These are phyloP conservation scores for Aspergillus unguis DNA, from an alignment of 2,329 filamentous ascomycete genomes.

Conservation along the genomic window DNA sequence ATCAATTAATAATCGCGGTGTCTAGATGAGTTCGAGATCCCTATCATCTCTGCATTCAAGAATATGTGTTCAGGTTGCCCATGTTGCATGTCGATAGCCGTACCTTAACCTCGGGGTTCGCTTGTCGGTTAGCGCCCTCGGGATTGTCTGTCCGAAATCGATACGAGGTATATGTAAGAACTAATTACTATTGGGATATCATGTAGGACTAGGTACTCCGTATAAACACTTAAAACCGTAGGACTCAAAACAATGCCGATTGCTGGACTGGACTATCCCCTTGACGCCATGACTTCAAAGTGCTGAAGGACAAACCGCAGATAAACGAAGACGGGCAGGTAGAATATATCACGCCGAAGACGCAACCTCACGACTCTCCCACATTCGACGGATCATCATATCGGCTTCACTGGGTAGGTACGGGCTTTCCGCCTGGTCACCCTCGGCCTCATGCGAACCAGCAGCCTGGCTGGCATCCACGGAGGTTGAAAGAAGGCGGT, in stretches of 20 bases:
- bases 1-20: background rate
- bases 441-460: conserved; percentile 20
- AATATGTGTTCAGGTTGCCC: too few species aligned
- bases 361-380: conserved; percentile 43
- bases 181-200: conserved; percentile 4
- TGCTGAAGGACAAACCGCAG: background rate
- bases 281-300: background rate
- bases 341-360: conserved; percentile 27
- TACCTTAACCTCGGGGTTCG: conserved; percentile 23
- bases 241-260: background rate
- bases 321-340: background rate
- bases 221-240: background rate
- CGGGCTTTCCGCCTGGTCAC: conserved; percentile 22
- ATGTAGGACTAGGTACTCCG: background rate
- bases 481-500: conserved; percentile 34
- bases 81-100: conserved; percentile 12
- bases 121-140: conserved; percentile 22
- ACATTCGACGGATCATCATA: conserved; percentile 43
- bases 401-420: conserved; percentile 30
- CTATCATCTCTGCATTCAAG: too few species aligned
- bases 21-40: background rate
- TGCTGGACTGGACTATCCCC: background rate
- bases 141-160: conserved; percentile 17
- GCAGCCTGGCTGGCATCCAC: conserved; percentile 27
- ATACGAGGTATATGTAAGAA: background rate